Percentiles rank a stretch among this genome's conserved stretches.
Evolutionary conservation across 768 basidiomycete genomes (phyloP).

Genomic region (Suillus spraguei): DNA sequence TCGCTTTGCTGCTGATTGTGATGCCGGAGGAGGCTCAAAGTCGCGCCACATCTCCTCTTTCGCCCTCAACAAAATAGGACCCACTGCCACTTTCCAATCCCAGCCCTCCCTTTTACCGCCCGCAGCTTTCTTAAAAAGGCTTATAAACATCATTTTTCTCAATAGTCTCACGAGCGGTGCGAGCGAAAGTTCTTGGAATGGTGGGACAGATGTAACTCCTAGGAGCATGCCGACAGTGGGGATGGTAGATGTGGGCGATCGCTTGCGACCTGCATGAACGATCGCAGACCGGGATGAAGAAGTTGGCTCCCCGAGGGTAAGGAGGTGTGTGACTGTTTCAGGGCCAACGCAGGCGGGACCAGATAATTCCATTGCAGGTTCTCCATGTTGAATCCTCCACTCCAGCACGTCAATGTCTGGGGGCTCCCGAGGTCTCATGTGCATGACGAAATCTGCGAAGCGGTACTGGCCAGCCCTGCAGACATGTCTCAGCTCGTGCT

Average conservation of each 20-base stretch:
- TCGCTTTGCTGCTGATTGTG: not conserved
- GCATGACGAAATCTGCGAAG: constrained; percentile 28
- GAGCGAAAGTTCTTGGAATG: constrained; percentile 20
- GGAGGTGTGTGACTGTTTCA: constrained; percentile 24
- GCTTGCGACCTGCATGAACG: not conserved
- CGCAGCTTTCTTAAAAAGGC: constrained; percentile 24
- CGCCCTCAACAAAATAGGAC: constrained; percentile 22
- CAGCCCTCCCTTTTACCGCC: constrained; percentile 19
- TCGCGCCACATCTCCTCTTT: constrained; percentile 23
- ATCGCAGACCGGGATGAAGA: not conserved
- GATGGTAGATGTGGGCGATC: not conserved
- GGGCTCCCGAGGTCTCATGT: constrained; percentile 25
- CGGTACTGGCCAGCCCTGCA: constrained; percentile 14
- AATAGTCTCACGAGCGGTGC: constrained; percentile 27
- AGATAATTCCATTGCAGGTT: not conserved
- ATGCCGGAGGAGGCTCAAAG: not conserved
- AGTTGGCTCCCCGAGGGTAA: constrained; percentile 19
- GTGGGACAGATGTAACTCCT: constrained; percentile 7
- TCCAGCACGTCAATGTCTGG: constrained; percentile 17
- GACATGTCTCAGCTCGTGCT: constrained; percentile 18
- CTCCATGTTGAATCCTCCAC: constrained; percentile 18
- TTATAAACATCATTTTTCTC: constrained; percentile 21
- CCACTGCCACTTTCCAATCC: constrained; percentile 25
- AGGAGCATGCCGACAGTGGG: constrained; percentile 24
- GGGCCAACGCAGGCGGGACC: constrained; percentile 16